Evolutionary conservation across 2,329 filamentous ascomycete species (phyloP).

Genomic region (Talaromyces sp.): DNA sequence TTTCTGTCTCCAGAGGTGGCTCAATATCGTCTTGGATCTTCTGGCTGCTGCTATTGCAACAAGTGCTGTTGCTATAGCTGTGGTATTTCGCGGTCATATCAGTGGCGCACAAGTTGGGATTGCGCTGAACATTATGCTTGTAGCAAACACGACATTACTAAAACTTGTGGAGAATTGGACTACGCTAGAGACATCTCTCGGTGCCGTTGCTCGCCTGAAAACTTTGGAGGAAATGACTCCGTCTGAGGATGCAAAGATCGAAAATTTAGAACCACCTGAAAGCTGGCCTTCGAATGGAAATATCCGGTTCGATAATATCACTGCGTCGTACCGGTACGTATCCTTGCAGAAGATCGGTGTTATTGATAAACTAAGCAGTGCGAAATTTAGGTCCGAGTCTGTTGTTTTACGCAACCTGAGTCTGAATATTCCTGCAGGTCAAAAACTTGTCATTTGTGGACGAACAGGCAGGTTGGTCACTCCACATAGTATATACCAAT

Average conservation of each 20-base stretch:
- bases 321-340: constrained; percentile 7
- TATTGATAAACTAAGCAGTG: neutral
- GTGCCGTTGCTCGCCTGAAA: constrained; percentile 52
- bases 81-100: constrained; percentile 38
- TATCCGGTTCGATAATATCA: constrained; percentile 33
- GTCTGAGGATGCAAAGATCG: constrained; percentile 39
- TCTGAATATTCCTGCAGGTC: constrained; percentile 1
- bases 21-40: constrained; percentile 48
- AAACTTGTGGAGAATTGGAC: constrained; percentile 52
- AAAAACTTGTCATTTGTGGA: constrained; percentile 7
- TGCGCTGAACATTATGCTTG: constrained; percentile 50
- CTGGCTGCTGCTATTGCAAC: constrained; percentile 47
- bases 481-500: neutral
- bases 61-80: constrained; percentile 47
- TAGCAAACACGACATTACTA: constrained; percentile 50
- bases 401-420: neutral
- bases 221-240: constrained; percentile 44
- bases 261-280: constrained; percentile 34
- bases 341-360: neutral
- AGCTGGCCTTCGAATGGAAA: constrained; percentile 42
- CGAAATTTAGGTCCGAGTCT: neutral
- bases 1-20: constrained; percentile 55
- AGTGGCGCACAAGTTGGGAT: constrained; percentile 49
- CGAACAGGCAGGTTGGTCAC: constrained; percentile 8
- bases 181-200: constrained; percentile 54